These are phyloP conservation scores for Stromatinia cepivora DNA, from an alignment of 2,329 filamentous ascomycete species.

Conservation along the genomic window DNA sequence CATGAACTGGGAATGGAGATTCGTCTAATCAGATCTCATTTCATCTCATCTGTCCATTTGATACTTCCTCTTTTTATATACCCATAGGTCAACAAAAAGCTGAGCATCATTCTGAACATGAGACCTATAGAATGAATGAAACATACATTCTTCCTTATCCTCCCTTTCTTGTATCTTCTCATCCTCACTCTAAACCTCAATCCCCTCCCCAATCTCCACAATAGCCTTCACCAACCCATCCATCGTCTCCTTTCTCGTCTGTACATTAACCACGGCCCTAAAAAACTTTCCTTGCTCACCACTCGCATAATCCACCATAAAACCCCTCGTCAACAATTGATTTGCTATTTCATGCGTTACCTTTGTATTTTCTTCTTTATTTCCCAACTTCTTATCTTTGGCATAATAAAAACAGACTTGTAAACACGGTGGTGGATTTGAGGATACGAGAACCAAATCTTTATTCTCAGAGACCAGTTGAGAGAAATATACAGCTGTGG, in stretches of 20 bases:
- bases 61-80: too few species aligned
- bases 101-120: too few species aligned
- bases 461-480: constrained; percentile 53
- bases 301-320: constrained; percentile 62
- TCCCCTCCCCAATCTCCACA: constrained; percentile 41
- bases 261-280: constrained; percentile 65
- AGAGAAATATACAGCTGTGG: constrained; percentile 68
- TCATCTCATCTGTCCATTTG: too few species aligned
- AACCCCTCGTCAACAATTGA: constrained; percentile 57
- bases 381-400: constrained; percentile 50
- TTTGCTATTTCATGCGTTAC: constrained; percentile 56
- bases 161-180: not conserved
- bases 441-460: constrained; percentile 70
- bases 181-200: constrained; percentile 8
- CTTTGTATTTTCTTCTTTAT: constrained; percentile 50
- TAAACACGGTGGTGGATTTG: constrained; percentile 79
- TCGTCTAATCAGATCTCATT: too few species aligned
- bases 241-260: constrained; percentile 59
- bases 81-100: too few species aligned
- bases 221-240: constrained; percentile 63
- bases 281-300: constrained; percentile 65
- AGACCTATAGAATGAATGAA: too few species aligned
- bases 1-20: too few species aligned
- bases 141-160: not conserved
- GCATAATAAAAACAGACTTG: constrained; percentile 95